These are phyloP conservation scores for Xylariaceae sp. DNA, from an alignment of 2,329 filamentous ascomycete species.

Conservation along the genomic window DNA sequence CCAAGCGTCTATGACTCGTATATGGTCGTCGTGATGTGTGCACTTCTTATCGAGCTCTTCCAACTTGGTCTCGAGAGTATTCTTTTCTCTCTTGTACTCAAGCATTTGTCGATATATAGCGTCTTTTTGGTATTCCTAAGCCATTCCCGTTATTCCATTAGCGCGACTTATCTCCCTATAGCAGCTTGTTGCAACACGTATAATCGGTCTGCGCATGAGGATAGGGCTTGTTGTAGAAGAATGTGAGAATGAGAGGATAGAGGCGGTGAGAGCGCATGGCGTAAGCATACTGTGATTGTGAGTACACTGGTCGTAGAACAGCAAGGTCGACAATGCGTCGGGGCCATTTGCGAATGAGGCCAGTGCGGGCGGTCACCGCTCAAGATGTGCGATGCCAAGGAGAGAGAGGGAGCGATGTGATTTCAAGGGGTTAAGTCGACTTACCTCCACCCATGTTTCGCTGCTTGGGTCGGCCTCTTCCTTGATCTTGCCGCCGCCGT, in stretches of 20 bases:
- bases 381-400: not conserved
- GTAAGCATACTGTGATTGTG: constrained; percentile 35
- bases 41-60: constrained; percentile 76
- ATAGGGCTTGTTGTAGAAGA: constrained; percentile 19
- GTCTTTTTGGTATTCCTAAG: constrained; percentile 86
- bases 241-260: constrained; percentile 23
- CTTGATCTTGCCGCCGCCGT: constrained; percentile 65
- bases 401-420: constrained; percentile 12
- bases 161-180: constrained; percentile 27
- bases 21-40: constrained; percentile 85
- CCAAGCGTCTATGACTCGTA: constrained; percentile 89
- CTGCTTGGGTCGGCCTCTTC: constrained; percentile 56
- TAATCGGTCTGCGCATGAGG: constrained; percentile 15
- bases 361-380: no score
- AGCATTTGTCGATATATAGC: constrained; percentile 97
- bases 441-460: constrained; percentile 64
- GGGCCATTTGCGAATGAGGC: no score
- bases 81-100: constrained; percentile 91
- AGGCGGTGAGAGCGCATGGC: constrained; percentile 24
- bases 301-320: constrained; percentile 29
- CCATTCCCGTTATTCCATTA: constrained; percentile 36
- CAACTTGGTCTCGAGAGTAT: constrained; percentile 75
- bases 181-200: not conserved
- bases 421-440: constrained; percentile 37
- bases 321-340: no score